Evolutionary conservation across 805 yeast species (phyloP), one percentile per base, ranked within the genome.

Genomic region (Lipomyces yamanashiensis): DNA sequence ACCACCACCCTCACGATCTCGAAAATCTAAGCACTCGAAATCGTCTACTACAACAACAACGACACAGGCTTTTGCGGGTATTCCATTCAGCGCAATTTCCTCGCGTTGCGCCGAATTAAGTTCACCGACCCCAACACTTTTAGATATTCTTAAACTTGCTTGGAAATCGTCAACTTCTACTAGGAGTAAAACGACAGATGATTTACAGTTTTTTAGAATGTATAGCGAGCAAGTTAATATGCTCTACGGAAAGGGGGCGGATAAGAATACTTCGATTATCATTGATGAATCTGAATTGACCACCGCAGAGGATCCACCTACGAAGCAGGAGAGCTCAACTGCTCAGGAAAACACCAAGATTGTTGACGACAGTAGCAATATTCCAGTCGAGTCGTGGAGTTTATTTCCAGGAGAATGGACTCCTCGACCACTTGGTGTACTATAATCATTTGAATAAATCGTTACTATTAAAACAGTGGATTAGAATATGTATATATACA

Each of bases 401-500:
- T 17, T 50, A 15, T 37, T 19, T 21, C 12, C 43, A 21, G 60
- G 64, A n/a, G 15, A n/a, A 12, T 61, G 64, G 64, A 37, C 39
- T 15, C 50, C 61, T 33, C 34, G 53, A 17, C 64, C 64, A 9
- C 23, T 61, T 7, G 64, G 64, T 8, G 64, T 56, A 5, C 43
- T 60, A 36, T 60, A 45, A 37, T 10, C 5, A 3, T 28, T 28
- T 28, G 28, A 28, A 28, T 3, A 28, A 28, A 28, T 28, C 5
- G 5, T 28, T 28, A 28, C 28, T 28, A 28, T 28, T 28, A 28
- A 28, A 2, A 28, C 28, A 28, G 28, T 5, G 28, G 28, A 28
- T 28, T 28, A 28, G 28, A 28, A 28, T 28, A 28, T 28, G 28
- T 28, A 28, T 28, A 28, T 28, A 28, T 28, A 28, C 28, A 28